Evolutionary conservation across 306 rosid genomes (phyloP).

Genomic region (Cercis canadensis): DNA sequence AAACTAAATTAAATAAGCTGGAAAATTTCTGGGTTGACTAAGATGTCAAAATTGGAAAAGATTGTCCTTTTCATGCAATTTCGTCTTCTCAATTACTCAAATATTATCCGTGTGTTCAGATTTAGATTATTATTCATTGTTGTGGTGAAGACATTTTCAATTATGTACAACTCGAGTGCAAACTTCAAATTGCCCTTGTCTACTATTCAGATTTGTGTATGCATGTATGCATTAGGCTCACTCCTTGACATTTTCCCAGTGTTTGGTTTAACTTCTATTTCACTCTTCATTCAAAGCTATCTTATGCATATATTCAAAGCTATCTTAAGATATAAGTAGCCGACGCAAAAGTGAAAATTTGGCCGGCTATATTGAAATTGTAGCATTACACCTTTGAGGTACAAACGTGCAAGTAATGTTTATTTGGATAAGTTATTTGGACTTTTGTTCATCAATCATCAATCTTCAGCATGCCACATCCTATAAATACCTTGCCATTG

Average conservation of each 20-base stretch:
- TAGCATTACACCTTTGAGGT: not conserved
- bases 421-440: not conserved
- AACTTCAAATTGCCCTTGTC: not conserved
- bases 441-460: not conserved
- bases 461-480: not conserved
- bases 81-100: too few relatives aligned
- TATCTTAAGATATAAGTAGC: too few relatives aligned
- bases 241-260: not conserved
- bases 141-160: too few relatives aligned
- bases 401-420: slow-evolving; percentile 12
- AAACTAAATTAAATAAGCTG: too few relatives aligned
- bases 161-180: not conserved
- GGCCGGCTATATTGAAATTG: not conserved
- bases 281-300: not conserved
- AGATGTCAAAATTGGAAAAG: too few relatives aligned
- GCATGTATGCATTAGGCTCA: not conserved
- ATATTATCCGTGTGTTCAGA: too few relatives aligned
- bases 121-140: too few relatives aligned
- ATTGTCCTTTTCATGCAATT: too few relatives aligned
- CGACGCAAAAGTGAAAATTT: too few relatives aligned
- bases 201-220: not conserved
- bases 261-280: not conserved
- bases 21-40: too few relatives aligned
- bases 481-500: slow-evolving; percentile 17
- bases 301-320: not conserved